Percentiles rank a stretch among this genome's conserved stretches.
These are phyloP conservation scores for Lactarius trivialis DNA, from an alignment of 768 basidiomycete species.

Conservation along the genomic window DNA sequence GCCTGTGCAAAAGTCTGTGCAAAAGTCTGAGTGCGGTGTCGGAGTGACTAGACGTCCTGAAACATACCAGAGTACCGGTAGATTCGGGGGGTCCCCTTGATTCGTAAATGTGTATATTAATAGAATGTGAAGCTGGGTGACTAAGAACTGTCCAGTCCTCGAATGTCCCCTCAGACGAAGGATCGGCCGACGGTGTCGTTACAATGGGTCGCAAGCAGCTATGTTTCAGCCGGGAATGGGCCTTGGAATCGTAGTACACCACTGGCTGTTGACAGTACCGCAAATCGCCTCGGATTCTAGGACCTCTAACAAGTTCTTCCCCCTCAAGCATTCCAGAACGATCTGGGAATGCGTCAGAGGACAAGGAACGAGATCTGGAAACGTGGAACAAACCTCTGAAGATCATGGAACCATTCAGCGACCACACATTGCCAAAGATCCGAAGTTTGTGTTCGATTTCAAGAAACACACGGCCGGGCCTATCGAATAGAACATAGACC, in stretches of 20 bases:
- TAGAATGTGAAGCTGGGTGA: too few relatives aligned
- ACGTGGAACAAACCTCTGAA: not conserved
- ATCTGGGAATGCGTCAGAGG: not conserved
- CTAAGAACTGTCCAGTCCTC: not conserved
- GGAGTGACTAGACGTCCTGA: too few relatives aligned
- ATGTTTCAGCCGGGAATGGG: not conserved
- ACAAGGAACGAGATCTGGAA: not conserved
- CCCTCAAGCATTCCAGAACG: not conserved
- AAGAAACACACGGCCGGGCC: not conserved
- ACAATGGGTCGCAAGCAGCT: not conserved
- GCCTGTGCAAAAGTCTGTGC: too few relatives aligned
- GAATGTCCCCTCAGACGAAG: not conserved
- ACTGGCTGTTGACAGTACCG: not conserved
- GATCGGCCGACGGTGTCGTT: not conserved
- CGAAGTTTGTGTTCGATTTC: not conserved
- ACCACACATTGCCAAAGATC: not conserved
- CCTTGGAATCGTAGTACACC: not conserved
- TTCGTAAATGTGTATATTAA: too few relatives aligned
- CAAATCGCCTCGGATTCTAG: not conserved
- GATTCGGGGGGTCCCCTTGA: too few relatives aligned
- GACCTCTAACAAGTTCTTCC: not conserved
- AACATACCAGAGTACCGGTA: too few relatives aligned
- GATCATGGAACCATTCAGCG: not conserved
- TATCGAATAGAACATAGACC: not conserved
- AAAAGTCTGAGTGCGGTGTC: too few relatives aligned